Evolutionary conservation across 495 filamentous ascomycete genomes (phyloP).

Genomic region (Lophiotrema nucula): DNA sequence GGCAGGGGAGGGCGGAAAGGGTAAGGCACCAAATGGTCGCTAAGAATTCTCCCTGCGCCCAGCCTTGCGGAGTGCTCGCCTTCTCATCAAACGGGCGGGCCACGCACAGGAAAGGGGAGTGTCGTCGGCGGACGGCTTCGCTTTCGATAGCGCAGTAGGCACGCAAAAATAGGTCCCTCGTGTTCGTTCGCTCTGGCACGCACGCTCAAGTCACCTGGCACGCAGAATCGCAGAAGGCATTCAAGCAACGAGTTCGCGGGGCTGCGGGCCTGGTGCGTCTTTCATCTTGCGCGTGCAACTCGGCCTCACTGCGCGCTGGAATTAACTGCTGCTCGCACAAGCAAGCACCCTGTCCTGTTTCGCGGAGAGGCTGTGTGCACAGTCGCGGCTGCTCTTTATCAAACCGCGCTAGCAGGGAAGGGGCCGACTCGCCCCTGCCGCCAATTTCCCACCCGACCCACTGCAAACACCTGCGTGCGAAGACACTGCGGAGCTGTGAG

Average conservation of each 20-base stretch:
- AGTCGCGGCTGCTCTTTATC: background rate
- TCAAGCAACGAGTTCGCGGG: background rate
- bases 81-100: conserved; percentile 11
- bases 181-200: too few relatives aligned
- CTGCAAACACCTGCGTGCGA: too few relatives aligned
- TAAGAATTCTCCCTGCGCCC: conserved; percentile 9
- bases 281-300: background rate
- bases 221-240: background rate
- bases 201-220: background rate
- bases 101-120: conserved; percentile 13
- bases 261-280: background rate
- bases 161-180: too few relatives aligned
- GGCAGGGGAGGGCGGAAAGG: background rate
- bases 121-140: background rate
- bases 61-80: conserved; percentile 4
- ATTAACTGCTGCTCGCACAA: background rate
- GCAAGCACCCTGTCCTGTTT: background rate
- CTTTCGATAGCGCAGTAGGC: conserved; percentile 10
- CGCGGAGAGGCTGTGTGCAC: conserved; percentile 1
- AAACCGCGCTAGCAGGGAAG: background rate
- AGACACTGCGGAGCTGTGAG: too few relatives aligned
- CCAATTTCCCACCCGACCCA: too few relatives aligned
- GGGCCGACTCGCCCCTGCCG: background rate
- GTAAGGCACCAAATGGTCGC: background rate
- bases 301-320: background rate